Percentiles rank a stretch among this genome's conserved stretches.
Evolutionary conservation across 2,329 filamentous ascomycete species (phyloP).

Genomic region (Macrophomina tecta): DNA sequence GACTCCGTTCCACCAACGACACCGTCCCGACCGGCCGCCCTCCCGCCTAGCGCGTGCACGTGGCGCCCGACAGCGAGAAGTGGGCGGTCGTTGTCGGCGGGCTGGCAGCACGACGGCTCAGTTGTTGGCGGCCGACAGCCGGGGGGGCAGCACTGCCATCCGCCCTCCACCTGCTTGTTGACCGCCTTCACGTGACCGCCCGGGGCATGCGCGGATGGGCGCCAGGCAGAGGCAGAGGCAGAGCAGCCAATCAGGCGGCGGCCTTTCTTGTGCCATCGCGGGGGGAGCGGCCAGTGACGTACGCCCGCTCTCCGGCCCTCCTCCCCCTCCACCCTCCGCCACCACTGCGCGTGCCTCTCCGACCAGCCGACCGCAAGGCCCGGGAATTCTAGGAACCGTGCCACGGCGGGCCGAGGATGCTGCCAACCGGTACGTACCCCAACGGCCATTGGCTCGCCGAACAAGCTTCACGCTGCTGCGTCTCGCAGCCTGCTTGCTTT

Average conservation of each 20-base stretch:
- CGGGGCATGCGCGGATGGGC: not conserved
- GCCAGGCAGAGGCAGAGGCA: not conserved
- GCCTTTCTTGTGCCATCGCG: constrained; percentile 11
- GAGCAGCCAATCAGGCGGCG: not conserved
- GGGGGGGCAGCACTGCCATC: not conserved
- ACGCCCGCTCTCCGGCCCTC: not conserved
- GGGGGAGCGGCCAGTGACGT: constrained; percentile 12
- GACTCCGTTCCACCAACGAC: not conserved
- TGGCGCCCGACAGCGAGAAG: not conserved
- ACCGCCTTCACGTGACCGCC: not conserved
- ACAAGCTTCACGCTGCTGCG: constrained; percentile 22
- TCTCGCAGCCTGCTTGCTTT: constrained; percentile 12
- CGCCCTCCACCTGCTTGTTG: not conserved
- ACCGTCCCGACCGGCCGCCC: not conserved
- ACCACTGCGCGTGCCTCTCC: constrained; percentile 2
- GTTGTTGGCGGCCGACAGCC: not conserved
- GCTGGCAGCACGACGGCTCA: not conserved
- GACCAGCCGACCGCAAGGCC: constrained; percentile 15
- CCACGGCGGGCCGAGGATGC: constrained; percentile 11
- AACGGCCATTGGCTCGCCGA: constrained; percentile 4
- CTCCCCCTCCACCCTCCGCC: not conserved
- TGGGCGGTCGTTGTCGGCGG: not conserved
- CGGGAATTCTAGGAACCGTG: constrained; percentile 14
- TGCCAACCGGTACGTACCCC: not conserved
- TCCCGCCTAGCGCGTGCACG: constrained; percentile 11